Conservation (phyloP, 345 rosid genomes). For the Populus euphratica region DNA sequence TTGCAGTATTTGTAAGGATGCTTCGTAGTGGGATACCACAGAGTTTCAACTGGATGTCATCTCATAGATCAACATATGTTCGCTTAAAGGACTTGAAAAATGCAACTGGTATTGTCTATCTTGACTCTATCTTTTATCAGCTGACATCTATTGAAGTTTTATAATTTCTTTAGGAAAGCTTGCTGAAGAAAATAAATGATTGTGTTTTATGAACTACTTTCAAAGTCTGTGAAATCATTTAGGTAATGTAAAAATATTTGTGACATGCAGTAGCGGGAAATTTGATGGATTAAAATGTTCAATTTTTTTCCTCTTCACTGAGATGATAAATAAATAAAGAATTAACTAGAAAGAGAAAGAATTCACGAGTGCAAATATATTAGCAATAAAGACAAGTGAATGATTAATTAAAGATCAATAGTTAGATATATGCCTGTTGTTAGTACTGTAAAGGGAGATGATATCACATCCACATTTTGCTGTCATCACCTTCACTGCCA, state of each 20-base stretch:
- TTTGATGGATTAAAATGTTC: neutral
- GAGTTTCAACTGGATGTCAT: conserved; percentile 63
- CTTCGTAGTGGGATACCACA: conserved; percentile 77
- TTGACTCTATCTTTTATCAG: neutral
- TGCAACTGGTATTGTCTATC: conserved; percentile 31
- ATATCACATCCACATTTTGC: neutral
- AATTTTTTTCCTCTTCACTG: neutral
- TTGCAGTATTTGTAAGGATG: conserved; percentile 66
- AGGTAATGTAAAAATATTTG: neutral
- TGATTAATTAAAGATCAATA: neutral
- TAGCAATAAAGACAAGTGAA: neutral
- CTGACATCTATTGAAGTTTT: neutral
- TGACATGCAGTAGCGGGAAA: neutral
- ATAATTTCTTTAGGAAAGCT: no score
- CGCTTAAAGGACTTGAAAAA: conserved; percentile 43
- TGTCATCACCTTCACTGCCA: neutral
- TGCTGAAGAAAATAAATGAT: neutral
- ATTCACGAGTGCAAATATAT: neutral
- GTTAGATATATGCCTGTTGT: neutral
- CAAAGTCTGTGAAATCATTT: neutral
- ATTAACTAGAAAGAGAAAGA: neutral
- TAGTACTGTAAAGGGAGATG: neutral
- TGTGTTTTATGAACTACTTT: neutral
- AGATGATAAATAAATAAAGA: neutral
- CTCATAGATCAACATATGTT: conserved; percentile 35